phyloP scores from a whole-genome alignment of 2,329 filamentous ascomycete species.

The Calcarisporium arbuscula region DNA sequence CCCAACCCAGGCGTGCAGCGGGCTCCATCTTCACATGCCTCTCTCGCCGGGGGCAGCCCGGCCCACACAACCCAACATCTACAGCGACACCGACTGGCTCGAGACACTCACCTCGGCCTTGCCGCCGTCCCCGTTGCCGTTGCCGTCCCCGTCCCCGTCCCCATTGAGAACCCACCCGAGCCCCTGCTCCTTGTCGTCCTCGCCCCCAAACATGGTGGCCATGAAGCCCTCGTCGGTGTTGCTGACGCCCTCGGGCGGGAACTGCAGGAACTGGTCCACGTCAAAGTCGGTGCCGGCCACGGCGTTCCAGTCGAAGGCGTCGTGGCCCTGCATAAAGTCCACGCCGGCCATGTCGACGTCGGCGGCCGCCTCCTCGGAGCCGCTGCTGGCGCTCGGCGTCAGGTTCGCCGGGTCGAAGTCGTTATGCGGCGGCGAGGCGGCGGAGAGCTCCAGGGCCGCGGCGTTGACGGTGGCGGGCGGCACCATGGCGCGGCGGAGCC shows the following conservation, averaged over 20 bases:
- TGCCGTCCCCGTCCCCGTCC: conserved; percentile 15
- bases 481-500: conserved; percentile 26
- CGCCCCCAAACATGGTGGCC: conserved; percentile 23
- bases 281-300: conserved; percentile 48
- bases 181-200: conserved; percentile 18
- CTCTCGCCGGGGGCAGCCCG: no score
- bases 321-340: conserved; percentile 39
- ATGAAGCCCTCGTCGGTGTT: conserved; percentile 31
- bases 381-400: conserved; percentile 39
- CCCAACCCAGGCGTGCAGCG: no score
- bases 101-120: conserved; percentile 1
- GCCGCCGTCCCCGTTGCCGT: conserved; percentile 3
- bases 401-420: conserved; percentile 34
- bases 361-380: conserved; percentile 31
- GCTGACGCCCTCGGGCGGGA: conserved; percentile 43
- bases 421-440: conserved; percentile 38
- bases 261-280: conserved; percentile 54
- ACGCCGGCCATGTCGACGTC: conserved; percentile 30
- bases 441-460: conserved; percentile 25
- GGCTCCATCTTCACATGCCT: no score
- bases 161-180: conserved; percentile 22
- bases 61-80: conserved; percentile 1
- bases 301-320: conserved; percentile 49
- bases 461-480: conserved; percentile 32
- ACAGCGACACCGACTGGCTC: no score